Evolutionary conservation across 768 basidiomycete genomes (phyloP), one percentile per base, ranked within the genome.

Genomic region (Kwoniella heveanensis): DNA sequence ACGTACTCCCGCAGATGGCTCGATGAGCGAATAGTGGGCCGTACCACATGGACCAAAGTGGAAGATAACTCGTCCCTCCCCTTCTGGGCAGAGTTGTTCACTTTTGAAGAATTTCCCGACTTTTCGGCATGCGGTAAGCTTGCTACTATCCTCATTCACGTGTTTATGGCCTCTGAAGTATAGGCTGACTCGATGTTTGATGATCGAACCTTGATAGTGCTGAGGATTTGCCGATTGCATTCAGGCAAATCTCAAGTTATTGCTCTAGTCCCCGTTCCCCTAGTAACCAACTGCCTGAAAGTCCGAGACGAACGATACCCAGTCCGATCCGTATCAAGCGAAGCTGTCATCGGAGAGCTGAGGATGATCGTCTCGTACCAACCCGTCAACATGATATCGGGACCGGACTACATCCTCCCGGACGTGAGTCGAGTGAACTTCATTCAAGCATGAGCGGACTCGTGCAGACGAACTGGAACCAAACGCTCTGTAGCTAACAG

Each of bases 21-120:
- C 19, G 60, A 68, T 37, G 49, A 49, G 4, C 19, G 26, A 17
- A 21, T 64, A 8, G 46, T 62, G 13, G 68, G 52, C 1, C 48
- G 64, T 13, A 65, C 68, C 26, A 65, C 64, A n/a, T 68, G 62
- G 62, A 25, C 25, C 15, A 30, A 62, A 44, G 68, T 64, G 6
- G 57, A 61, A 49, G 59, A 58, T 17, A 48, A 32, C 1, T 32
- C 47, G 0, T 24, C 24, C 12, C 37, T 48, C 2, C 65, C 65
- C 1, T 70, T 70, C 48, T 67, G 69, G 69, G 65, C 62, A 1
- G 65, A 70, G 27, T 26, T 51, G 1, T 62, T 70, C 30, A 51
- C 21, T 21, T 57, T 70, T 22, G 69, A 70, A 10, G 55, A 58
- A 9, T 8, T 70, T 13, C 54, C 36, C 39, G 65, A 64, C 0